Evolutionary conservation across 345 rosid species (phyloP).

Genomic region (Dimocarpus longan): DNA sequence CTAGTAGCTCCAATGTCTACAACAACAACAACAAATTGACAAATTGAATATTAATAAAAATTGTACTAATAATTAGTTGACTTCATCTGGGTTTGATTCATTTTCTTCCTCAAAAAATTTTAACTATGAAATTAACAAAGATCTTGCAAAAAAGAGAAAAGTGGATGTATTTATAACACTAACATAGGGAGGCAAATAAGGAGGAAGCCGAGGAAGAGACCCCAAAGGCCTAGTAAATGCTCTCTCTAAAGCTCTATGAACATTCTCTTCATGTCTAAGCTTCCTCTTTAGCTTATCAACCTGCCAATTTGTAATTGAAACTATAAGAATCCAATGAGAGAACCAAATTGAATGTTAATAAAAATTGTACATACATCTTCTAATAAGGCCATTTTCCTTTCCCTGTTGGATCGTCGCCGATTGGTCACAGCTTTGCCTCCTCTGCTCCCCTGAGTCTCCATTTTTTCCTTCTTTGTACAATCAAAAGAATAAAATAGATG

Average conservation of each 20-base stretch:
- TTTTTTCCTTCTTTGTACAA: slow-evolving; percentile 50
- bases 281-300: slow-evolving; percentile 93
- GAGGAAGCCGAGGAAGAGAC: slow-evolving; percentile 94
- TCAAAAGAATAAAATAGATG: slow-evolving; percentile 24
- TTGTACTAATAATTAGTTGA: background rate
- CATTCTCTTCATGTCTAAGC: slow-evolving; percentile 95
- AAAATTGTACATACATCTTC: slow-evolving; percentile 66
- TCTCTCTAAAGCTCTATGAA: slow-evolving; percentile 93
- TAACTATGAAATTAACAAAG: background rate
- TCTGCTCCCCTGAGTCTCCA: slow-evolving; percentile 55
- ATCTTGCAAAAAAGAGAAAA: slow-evolving; percentile 4
- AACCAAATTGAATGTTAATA: background rate
- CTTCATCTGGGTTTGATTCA: slow-evolving; percentile 5
- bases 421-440: slow-evolving; percentile 45
- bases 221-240: slow-evolving; percentile 95
- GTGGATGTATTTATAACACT: slow-evolving; percentile 32
- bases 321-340: slow-evolving; percentile 17
- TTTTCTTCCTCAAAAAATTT: slow-evolving; percentile 1
- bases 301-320: slow-evolving; percentile 37
- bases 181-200: slow-evolving; percentile 89
- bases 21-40: slow-evolving; percentile 18
- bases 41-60: background rate
- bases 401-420: slow-evolving; percentile 67
- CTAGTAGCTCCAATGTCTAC: slow-evolving; percentile 93
- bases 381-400: slow-evolving; percentile 72